Percentiles rank a stretch among this genome's conserved stretches.
These are phyloP conservation scores for Chrysanthemum lavandulifolium DNA, from an alignment of 129 eudicot genomes.

Conservation along the genomic window DNA sequence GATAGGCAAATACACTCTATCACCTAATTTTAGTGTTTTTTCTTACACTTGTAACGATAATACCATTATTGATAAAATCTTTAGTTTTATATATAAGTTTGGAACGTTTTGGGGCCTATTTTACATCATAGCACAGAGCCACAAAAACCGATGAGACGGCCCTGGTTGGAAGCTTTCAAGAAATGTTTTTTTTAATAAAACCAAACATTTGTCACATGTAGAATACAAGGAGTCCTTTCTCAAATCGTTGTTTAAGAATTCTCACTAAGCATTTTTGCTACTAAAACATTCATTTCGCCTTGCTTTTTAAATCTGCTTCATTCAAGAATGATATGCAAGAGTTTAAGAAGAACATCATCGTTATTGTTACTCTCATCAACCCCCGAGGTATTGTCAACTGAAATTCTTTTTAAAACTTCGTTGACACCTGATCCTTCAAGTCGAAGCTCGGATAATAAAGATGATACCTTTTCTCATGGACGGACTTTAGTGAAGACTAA, in stretches of 20 bases:
- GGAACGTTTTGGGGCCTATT: no score
- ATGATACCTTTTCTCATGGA: conserved; percentile 61
- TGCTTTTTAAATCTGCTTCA: conserved; percentile 96
- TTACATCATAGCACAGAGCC: no score
- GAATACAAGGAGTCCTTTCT: conserved; percentile 73
- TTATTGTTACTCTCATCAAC: conserved; percentile 44
- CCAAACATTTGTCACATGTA: conserved; percentile 71
- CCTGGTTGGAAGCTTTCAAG: conserved; percentile 55
- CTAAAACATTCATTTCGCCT: conserved; percentile 79
- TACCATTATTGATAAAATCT: no score
- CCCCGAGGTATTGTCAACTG: conserved; percentile 43
- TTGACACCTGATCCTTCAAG: conserved; percentile 75
- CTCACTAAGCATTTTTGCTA: conserved; percentile 86
- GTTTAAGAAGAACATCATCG: conserved; percentile 74
- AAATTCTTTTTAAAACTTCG: conserved; percentile 81
- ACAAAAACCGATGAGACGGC: no score
- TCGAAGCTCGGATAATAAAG: conserved; percentile 71
- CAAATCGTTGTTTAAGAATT: conserved; percentile 69
- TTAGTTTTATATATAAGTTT: no score
- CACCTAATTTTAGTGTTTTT: no score
- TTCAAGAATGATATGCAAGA: conserved; percentile 75
- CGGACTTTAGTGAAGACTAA: no score
- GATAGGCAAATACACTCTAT: no score
- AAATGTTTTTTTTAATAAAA: conserved; percentile 47
- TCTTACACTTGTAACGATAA: no score